phyloP scores from a whole-genome alignment of 164 flowering plant species.

The Nymphaea colorata region DNA sequence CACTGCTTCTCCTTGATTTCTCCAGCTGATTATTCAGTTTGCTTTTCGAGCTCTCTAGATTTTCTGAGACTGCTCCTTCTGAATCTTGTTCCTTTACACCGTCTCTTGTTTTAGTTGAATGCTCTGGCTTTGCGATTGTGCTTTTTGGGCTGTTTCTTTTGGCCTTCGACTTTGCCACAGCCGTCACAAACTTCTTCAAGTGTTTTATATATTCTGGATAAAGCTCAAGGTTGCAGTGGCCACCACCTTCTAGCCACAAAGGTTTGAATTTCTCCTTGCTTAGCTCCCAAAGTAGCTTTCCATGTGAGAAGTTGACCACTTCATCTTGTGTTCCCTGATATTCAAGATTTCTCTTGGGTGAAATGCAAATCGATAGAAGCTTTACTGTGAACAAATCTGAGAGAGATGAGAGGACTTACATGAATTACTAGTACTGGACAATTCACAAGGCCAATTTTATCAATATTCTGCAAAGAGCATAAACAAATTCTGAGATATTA shows the following conservation, averaged over 20 bases:
- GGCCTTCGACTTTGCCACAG: slow-evolving; percentile 47
- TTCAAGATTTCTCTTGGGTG: neutral
- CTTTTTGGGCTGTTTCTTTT: slow-evolving; percentile 27
- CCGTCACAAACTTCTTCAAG: slow-evolving; percentile 62
- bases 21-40: slow-evolving; percentile 79
- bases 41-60: slow-evolving; percentile 62
- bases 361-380: neutral
- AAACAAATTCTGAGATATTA: neutral
- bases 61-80: slow-evolving; percentile 26
- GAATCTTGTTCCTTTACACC: slow-evolving; percentile 31
- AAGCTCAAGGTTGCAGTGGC: slow-evolving; percentile 87
- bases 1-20: slow-evolving; percentile 50
- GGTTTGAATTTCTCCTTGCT: slow-evolving; percentile 81
- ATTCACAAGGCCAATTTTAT: slow-evolving; percentile 63
- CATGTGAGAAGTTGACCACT: slow-evolving; percentile 87
- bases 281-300: slow-evolving; percentile 82
- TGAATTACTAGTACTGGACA: slow-evolving; percentile 88
- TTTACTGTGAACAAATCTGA: neutral
- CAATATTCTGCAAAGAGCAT: slow-evolving; percentile 55
- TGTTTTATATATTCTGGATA: slow-evolving; percentile 84
- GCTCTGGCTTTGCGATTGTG: slow-evolving; percentile 22
- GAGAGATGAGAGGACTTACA: slow-evolving; percentile 29
- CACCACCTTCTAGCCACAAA: slow-evolving; percentile 86
- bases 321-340: slow-evolving; percentile 87
- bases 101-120: slow-evolving; percentile 24